Evolutionary conservation across 495 filamentous ascomycete species (phyloP).

Genomic region (Podospora pseudopauciseta): DNA sequence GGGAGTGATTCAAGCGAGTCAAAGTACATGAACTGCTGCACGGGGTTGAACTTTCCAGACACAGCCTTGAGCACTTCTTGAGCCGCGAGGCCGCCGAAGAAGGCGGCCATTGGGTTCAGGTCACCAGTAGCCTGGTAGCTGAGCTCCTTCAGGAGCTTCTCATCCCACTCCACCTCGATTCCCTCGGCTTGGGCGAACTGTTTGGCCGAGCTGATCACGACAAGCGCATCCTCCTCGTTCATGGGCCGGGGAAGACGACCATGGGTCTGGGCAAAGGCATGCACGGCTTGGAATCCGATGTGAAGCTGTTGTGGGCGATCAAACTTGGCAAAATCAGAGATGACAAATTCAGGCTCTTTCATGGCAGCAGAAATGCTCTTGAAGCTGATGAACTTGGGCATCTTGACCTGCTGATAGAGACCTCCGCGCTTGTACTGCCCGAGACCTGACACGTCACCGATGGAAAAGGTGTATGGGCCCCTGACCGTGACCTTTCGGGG

Average conservation of each 20-base stretch:
- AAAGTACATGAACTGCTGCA: constrained; percentile 93
- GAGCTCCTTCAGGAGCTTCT: constrained; percentile 89
- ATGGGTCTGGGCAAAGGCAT: constrained; percentile 71
- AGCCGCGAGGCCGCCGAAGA: constrained; percentile 92
- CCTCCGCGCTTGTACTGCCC: constrained; percentile 85
- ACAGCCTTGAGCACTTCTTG: constrained; percentile 97
- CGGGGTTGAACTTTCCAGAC: constrained; percentile 93
- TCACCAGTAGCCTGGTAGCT: constrained; percentile 95
- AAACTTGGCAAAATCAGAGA: constrained; percentile 97
- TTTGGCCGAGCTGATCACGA: constrained; percentile 69
- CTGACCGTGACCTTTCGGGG: constrained; percentile 90
- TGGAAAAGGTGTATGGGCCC: constrained; percentile 94
- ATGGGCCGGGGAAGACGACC: constrained; percentile 75
- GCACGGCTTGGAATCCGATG: constrained; percentile 86
- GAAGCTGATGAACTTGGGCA: constrained; percentile 93
- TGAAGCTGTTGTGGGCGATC: constrained; percentile 91
- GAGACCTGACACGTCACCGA: constrained; percentile 85
- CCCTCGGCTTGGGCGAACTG: constrained; percentile 68
- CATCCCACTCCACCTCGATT: constrained; percentile 72
- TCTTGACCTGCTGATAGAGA: constrained; percentile 92
- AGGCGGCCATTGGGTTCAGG: constrained; percentile 84
- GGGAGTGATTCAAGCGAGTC: constrained; percentile 95
- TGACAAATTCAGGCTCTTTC: constrained; percentile 80
- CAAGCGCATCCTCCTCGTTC: constrained; percentile 76
- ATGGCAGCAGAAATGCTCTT: constrained; percentile 70